Percentiles rank a stretch among this genome's conserved stretches.
These are phyloP conservation scores for Botrytis aclada DNA, from an alignment of 2,329 filamentous ascomycete genomes.

Conservation along the genomic window DNA sequence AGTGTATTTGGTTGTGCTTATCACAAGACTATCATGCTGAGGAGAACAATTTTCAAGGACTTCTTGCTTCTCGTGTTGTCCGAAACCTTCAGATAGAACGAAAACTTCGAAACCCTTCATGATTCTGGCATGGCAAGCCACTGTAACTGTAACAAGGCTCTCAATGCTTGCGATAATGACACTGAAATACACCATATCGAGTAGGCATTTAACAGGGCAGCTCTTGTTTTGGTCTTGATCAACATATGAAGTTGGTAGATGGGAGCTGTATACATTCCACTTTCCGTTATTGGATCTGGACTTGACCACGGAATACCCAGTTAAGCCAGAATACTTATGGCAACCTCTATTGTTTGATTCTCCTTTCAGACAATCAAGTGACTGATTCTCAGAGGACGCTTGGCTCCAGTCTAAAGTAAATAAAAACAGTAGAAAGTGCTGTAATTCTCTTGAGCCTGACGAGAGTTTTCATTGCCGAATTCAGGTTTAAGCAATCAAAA, in stretches of 20 bases:
- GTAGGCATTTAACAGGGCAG: neutral
- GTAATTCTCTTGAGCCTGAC: neutral
- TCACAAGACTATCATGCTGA: neutral
- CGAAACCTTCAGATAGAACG: neutral
- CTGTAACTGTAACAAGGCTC: neutral
- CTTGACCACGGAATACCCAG: too few species aligned
- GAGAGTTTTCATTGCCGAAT: neutral
- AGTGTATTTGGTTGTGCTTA: neutral
- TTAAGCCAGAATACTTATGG: too few species aligned
- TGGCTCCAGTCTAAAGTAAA: neutral
- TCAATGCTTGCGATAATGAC: neutral
- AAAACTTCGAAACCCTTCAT: neutral
- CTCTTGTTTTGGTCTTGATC: neutral
- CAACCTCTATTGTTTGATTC: neutral
- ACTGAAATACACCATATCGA: neutral
- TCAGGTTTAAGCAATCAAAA: neutral
- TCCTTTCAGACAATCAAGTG: neutral
- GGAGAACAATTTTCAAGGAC: neutral
- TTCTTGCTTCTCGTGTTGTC: neutral
- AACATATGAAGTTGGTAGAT: neutral
- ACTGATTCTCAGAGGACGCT: too few species aligned
- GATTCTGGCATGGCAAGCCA: neutral
- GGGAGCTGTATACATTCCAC: too few species aligned
- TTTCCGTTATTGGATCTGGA: too few species aligned
- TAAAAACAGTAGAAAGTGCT: neutral